These are phyloP conservation scores for Geranium rotundifolium DNA, from an alignment of 345 rosid species.

Conservation along the genomic window DNA sequence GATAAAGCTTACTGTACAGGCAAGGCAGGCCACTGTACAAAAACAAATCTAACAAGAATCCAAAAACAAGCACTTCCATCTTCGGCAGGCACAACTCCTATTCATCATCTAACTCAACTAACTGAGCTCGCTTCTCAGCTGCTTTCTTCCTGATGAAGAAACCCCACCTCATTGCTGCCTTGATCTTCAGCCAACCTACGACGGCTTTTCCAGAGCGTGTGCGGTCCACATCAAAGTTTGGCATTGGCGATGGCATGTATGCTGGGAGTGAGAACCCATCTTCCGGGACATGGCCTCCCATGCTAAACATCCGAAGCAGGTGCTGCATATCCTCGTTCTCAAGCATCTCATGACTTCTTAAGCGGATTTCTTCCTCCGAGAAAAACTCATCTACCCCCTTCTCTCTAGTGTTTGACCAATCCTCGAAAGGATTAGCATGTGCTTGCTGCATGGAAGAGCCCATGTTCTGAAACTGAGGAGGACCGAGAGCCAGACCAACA, in stretches of 20 bases:
- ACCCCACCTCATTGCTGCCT: slow-evolving; percentile 98
- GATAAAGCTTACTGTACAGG: background rate
- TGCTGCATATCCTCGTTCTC: slow-evolving; percentile 96
- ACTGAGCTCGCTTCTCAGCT: slow-evolving; percentile 84
- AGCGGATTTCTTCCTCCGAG: slow-evolving; percentile 76
- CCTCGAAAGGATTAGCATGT: slow-evolving; percentile 52
- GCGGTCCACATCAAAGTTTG: slow-evolving; percentile 32
- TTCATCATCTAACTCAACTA: slow-evolving; percentile 63
- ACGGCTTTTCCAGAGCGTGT: slow-evolving; percentile 75
- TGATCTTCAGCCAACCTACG: slow-evolving; percentile 92
- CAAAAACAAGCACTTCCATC: background rate
- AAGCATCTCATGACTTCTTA: slow-evolving; percentile 75
- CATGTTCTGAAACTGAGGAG: slow-evolving; percentile 41
- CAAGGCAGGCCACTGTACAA: background rate
- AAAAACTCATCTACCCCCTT: slow-evolving; percentile 54
- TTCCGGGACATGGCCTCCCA: slow-evolving; percentile 45
- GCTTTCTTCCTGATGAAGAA: slow-evolving; percentile 81
- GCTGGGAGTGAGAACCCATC: slow-evolving; percentile 39
- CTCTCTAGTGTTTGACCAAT: slow-evolving; percentile 63
- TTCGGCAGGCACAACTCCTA: background rate
- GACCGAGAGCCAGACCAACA: slow-evolving; percentile 64
- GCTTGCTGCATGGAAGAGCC: slow-evolving; percentile 36
- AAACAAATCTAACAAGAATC: background rate
- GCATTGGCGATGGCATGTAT: slow-evolving; percentile 29
- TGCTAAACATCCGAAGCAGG: slow-evolving; percentile 53